Evolutionary conservation across 257 asterid genomes (phyloP).

Genomic region (Thymus quinquecostatus): DNA sequence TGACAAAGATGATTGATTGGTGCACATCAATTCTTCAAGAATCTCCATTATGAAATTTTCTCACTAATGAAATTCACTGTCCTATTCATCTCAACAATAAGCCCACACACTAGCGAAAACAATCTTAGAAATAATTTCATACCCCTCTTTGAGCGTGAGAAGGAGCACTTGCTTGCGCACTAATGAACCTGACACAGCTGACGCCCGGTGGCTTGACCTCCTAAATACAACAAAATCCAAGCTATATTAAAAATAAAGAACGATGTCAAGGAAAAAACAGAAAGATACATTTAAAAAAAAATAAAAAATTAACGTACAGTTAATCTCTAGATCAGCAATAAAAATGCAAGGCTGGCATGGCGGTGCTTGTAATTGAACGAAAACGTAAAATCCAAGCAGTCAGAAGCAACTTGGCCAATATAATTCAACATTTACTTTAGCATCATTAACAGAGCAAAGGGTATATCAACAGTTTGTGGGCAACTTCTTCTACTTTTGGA

Average conservation of each 20-base stretch:
- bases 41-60: slow-evolving; percentile 22
- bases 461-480: slow-evolving; percentile 14
- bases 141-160: slow-evolving; percentile 69
- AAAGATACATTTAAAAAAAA: neutral
- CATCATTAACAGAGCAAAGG: slow-evolving; percentile 17
- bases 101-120: slow-evolving; percentile 14
- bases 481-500: slow-evolving; percentile 7
- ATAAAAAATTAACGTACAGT: neutral
- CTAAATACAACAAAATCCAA: slow-evolving; percentile 39
- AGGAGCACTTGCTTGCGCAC: slow-evolving; percentile 59
- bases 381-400: slow-evolving; percentile 8
- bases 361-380: slow-evolving; percentile 10
- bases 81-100: slow-evolving; percentile 13
- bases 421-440: slow-evolving; percentile 2
- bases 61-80: slow-evolving; percentile 10
- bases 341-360: slow-evolving; percentile 7
- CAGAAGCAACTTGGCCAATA: slow-evolving; percentile 13
- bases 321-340: slow-evolving; percentile 13
- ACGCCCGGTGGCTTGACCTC: slow-evolving; percentile 46
- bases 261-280: neutral
- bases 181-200: slow-evolving; percentile 52
- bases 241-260: slow-evolving; percentile 23
- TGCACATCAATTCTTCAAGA: slow-evolving; percentile 22
- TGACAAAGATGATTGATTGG: neutral
- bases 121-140: slow-evolving; percentile 22